These are phyloP conservation scores for Russula foetens DNA, from an alignment of 768 basidiomycete species.

Conservation along the genomic window DNA sequence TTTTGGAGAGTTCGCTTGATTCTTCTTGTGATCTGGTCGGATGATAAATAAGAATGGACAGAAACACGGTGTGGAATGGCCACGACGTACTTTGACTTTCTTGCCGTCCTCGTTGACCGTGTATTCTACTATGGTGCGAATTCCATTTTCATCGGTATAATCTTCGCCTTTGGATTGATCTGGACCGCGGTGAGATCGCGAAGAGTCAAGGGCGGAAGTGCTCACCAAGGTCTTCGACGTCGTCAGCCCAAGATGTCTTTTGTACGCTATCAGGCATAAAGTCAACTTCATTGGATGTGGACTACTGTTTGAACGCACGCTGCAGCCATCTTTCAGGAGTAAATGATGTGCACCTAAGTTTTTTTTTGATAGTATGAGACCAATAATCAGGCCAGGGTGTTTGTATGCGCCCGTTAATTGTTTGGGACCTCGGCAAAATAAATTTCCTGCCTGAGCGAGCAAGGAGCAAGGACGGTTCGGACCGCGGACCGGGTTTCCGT, in stretches of 20 bases:
- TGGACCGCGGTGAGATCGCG: slow-evolving; percentile 14
- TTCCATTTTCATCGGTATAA: slow-evolving; percentile 74
- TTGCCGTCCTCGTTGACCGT: slow-evolving; percentile 83
- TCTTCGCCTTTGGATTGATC: slow-evolving; percentile 57
- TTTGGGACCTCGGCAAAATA: too few relatives aligned
- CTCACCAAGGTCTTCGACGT: slow-evolving; percentile 31
- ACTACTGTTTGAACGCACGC: neutral
- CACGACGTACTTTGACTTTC: slow-evolving; percentile 74
- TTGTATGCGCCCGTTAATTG: too few relatives aligned
- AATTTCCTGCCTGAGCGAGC: too few relatives aligned
- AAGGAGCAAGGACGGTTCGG: too few relatives aligned
- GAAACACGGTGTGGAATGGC: neutral
- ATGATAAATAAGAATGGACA: neutral
- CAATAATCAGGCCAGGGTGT: too few relatives aligned
- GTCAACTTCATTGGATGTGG: neutral
- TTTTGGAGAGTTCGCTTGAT: slow-evolving; percentile 85
- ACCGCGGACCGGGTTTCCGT: too few relatives aligned
- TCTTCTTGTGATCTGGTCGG: slow-evolving; percentile 66
- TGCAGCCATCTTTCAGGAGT: neutral
- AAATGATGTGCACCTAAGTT: neutral
- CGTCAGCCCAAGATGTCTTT: slow-evolving; percentile 35
- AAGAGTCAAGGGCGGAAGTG: neutral
- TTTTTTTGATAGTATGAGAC: neutral
- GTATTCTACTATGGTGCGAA: slow-evolving; percentile 10
- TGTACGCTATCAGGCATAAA: slow-evolving; percentile 23